Base-by-base conservation (phyloP, 257 asterid species). In the Solanum acaule region DNA sequence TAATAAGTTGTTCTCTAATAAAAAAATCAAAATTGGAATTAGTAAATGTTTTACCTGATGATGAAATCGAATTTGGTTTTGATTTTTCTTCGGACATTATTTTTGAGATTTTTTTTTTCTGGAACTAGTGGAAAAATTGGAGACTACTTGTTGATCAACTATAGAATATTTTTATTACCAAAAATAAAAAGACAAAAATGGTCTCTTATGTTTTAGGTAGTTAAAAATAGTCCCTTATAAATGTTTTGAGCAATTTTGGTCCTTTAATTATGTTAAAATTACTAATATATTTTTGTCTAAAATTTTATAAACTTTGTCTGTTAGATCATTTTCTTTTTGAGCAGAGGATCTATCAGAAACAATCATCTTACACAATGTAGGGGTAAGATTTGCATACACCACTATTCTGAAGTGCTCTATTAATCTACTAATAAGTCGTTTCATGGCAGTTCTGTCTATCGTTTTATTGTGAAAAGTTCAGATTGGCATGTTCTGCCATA, bases 11-110 rank as follows among this genome's bases (percentile, higher is more conserved):
- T 31, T 8, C 27, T 8, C 68, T 13, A 1, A 14, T 8, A 71
- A 31, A 16, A 31, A 68, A 68, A 16, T 2, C 10, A 68, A 68
- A 68, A 3, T 68, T 27, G 37, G 20, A 68, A 68, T 2, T 6
- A 12, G 2, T 6, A 68, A 68, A 68, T 6, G 15, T 27, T 68
- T 63, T 85, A 93, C 98, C 96, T 89, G 96, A 88, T 12, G 67
- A 61, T 9, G 90, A 89, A 44, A 71, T 67, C 11, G 91, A 87
- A 35, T 75, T 75, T 52, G 92, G 63, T 16, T 52, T 16, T 56
- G 65, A 63, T 38, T 88, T 88, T 29, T 93, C 89, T 75, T 92
- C 95, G 25, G 94, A 91, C 96, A 95, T 94, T 46, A 44, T 90
- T 65, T 34, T 5, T 85, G 33, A 8, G 25, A 14, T 0, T 70